Conservation (phyloP, 768 basidiomycete species). For the Suillus ampliporus region DNA sequence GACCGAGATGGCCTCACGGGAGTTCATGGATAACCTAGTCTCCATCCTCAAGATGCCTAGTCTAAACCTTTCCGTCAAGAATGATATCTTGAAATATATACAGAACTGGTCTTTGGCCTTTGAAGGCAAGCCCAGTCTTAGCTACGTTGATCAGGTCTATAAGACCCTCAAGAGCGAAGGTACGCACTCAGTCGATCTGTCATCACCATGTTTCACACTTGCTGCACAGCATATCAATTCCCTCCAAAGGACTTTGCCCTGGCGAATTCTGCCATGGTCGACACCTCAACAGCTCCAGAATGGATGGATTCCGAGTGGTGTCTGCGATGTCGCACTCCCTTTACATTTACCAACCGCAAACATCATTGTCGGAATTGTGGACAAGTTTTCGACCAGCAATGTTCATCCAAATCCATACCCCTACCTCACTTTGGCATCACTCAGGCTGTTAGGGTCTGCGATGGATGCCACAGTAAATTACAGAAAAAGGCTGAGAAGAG, state of each 20-base stretch:
- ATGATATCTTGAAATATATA: slow-evolving; percentile 74
- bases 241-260: slow-evolving; percentile 77
- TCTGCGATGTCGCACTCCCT: slow-evolving; percentile 87
- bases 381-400: slow-evolving; percentile 92
- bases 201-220: slow-evolving; percentile 4
- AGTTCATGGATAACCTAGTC: slow-evolving; percentile 93
- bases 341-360: slow-evolving; percentile 95
- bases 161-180: slow-evolving; percentile 78
- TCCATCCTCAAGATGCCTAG: slow-evolving; percentile 82
- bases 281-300: slow-evolving; percentile 90
- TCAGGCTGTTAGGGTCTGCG: slow-evolving; percentile 93
- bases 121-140: slow-evolving; percentile 74
- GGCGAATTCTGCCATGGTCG: slow-evolving; percentile 84
- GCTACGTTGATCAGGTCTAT: slow-evolving; percentile 83
- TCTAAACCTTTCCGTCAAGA: slow-evolving; percentile 84
- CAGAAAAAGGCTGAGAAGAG: slow-evolving; percentile 64
- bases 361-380: slow-evolving; percentile 99
- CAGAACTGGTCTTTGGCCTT: slow-evolving; percentile 96
- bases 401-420: slow-evolving; percentile 82
- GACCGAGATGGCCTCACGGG: slow-evolving; percentile 80
- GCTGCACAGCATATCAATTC: slow-evolving; percentile 71
- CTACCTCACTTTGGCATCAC: slow-evolving; percentile 94
- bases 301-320: slow-evolving; percentile 98
- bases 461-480: slow-evolving; percentile 84
- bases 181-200: slow-evolving; percentile 29